Base-by-base conservation (phyloP, 768 basidiomycete genomes). In the Suillus paluster region DNA sequence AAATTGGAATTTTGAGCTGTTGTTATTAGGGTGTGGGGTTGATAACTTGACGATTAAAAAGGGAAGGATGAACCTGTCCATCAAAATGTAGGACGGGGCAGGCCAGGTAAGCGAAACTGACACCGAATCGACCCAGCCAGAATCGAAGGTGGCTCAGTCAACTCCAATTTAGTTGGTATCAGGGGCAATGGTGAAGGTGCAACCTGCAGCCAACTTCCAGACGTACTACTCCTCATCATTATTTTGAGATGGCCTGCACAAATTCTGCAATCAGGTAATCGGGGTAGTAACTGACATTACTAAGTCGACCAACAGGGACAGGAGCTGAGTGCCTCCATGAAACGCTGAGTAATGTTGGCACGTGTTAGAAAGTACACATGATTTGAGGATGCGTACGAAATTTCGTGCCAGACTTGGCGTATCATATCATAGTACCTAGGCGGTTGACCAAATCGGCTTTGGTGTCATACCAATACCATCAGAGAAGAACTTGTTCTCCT, bases 231-330 rank as follows among this genome's bases (percentile, higher is more conserved):
- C 97, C 77, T 99, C 96, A 71, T 98, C 96, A 73, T 99, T 99
- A 86, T 99, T 99, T 99, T 66, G 96, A 94, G 79, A 97, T 91
- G 75, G 99, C 94, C 79, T 97, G 95, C 5, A 99, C 97, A 67
- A 90, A 90, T 81, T 99, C 97, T 70, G 97, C 96, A 67, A 99
- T 95, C 71, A 99, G 94, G 86, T 98, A 99, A 17, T 93, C 93
- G 55, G 96, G 97, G 88, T 99, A 99, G 90, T 98, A 98, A 83
- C 97, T 96, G 78, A 99, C n/a, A n/a, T n/a, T 97, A 95, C 97
- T 94, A 80, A 97, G 96, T 83, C 95, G 92, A 80, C 94, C 94
- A 73, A 97, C 97, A 72, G 91, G 91, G 64, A 93, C 91, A 62
- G 92, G 91, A 91, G 75, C 82, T 88, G 64, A 98, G 86, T 58